Conservation (phyloP, 805 yeast genomes). For the Pichia cabralensis region DNA sequence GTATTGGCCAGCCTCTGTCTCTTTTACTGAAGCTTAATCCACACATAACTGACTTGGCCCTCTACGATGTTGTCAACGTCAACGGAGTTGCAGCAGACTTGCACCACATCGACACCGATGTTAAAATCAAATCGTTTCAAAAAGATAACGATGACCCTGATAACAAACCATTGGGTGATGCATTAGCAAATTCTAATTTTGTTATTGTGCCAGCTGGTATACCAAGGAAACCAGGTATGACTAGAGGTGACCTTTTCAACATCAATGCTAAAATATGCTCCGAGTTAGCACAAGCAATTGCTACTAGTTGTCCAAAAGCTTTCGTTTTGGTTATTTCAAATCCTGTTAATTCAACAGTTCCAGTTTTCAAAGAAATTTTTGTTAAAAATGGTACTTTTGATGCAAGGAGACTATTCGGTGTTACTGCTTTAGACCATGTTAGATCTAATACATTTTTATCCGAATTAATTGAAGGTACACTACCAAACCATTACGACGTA, state of each 20-base stretch:
- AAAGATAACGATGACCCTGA: constrained; percentile 24
- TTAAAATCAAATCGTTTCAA: constrained; percentile 32
- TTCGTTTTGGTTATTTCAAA: constrained; percentile 77
- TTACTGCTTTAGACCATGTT: constrained; percentile 79
- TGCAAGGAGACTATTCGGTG: constrained; percentile 73
- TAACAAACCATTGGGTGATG: constrained; percentile 24
- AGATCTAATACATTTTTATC: constrained; percentile 73
- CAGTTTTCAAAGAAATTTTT: constrained; percentile 75
- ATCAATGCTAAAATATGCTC: constrained; percentile 62
- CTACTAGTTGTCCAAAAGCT: constrained; percentile 61
- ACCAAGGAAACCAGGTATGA: constrained; percentile 58
- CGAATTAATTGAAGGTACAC: constrained; percentile 34
- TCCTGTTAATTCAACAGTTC: constrained; percentile 91
- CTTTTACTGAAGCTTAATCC: constrained; percentile 39
- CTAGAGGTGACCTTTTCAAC: constrained; percentile 52
- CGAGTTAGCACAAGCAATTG: constrained; percentile 66
- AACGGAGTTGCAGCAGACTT: constrained; percentile 50
- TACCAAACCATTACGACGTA: constrained; percentile 45
- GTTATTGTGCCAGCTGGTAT: constrained; percentile 54
- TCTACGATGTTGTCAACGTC: constrained; percentile 45
- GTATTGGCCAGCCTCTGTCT: constrained; percentile 50
- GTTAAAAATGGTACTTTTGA: constrained; percentile 57
- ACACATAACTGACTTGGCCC: constrained; percentile 34
- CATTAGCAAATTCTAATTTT: constrained; percentile 37
- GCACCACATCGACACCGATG: constrained; percentile 42